phyloP scores from a whole-genome alignment of 208 protist genomes.

The Leishmania braziliensis region DNA sequence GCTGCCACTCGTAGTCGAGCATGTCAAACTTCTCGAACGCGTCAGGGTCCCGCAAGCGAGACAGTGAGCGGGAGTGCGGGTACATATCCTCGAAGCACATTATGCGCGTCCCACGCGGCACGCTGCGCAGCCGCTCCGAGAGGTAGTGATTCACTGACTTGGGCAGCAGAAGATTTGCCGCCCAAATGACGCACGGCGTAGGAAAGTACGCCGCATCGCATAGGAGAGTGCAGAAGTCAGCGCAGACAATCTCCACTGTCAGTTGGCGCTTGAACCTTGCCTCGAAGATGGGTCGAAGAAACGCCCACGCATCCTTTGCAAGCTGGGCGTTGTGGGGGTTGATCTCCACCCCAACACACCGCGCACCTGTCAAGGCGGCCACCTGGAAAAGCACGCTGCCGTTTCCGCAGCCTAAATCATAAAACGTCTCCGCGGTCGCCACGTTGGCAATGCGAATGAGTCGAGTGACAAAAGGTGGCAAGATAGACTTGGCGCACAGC shows the following conservation, averaged over 20 bases:
- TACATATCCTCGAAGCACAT: constrained; percentile 83
- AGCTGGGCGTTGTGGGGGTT: constrained; percentile 68
- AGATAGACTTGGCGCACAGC: constrained; percentile 87
- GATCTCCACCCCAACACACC: constrained; percentile 83
- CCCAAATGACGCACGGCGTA: constrained; percentile 63
- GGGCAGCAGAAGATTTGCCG: constrained; percentile 77
- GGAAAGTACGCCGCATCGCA: constrained; percentile 36
- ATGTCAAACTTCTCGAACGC: constrained; percentile 77
- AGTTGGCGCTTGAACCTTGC: constrained; percentile 35
- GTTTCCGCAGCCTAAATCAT: constrained; percentile 85
- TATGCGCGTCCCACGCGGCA: constrained; percentile 63
- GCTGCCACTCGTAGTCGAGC: constrained; percentile 76
- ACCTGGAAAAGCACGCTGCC: constrained; percentile 90
- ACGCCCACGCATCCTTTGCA: constrained; percentile 53
- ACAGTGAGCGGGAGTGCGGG: constrained; percentile 66
- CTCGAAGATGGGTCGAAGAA: constrained; percentile 59
- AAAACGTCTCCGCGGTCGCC: constrained; percentile 57
- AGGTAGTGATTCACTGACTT: constrained; percentile 74
- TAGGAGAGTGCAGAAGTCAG: constrained; percentile 67
- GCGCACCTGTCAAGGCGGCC: constrained; percentile 64
- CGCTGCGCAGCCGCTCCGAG: constrained; percentile 59
- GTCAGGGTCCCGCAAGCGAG: constrained; percentile 67
- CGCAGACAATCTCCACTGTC: constrained; percentile 67
- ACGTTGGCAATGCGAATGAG: constrained; percentile 51
- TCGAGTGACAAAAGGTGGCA: constrained; percentile 77